Evolutionary conservation across 2,329 filamentous ascomycete genomes (phyloP), one percentile per base, ranked within the genome.

Genomic region (Eurotiales sp.): DNA sequence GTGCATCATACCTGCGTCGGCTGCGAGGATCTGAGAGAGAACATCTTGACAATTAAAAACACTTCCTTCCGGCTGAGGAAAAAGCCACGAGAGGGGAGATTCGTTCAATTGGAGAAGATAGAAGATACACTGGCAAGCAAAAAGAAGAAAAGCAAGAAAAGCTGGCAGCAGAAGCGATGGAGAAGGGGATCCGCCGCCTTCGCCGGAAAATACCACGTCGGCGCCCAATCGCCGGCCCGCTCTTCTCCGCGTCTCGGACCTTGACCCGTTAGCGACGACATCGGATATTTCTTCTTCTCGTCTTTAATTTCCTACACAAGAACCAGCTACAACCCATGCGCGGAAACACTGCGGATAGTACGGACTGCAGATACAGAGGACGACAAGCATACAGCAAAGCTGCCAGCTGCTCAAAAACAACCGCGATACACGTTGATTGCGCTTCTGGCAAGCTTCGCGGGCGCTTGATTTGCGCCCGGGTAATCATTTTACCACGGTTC

Each of bases 1-100:
- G 77, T 69, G 64, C 21, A 2, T 10, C 45, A 19, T 53, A 73
- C 71, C 68, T 72, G 69, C 55, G 67, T 68, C 47, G 69, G 66
- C 56, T 68, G 69, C 58, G 66, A 67, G 56, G 70, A 66, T 63
- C 67, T 63, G 46, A 64, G 51, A 46, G 68, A 69, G 60, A 72
- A 71, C 70, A 73, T 73, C 46, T 61, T 72, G 53, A 45, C 46
- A 22, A 44, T 53, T 21, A 54, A 53, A 23, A 52, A 43, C 55
- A 52, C 55, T 44, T 53, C 40, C 30, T 32, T 40, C 49, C 42
- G 46, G 42, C 37, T 47, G 29, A 42, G 19, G 14, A 46, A 29
- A 7, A 55, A 51, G 41, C 22, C 29, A 39, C 32, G 23, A 46
- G 43, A 40, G 22, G 30, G 22, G 48, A 46, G 25, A 46, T 50